These are phyloP conservation scores for Naumovozyma dairenensis DNA, from an alignment of 805 yeast species.

Conservation along the genomic window DNA sequence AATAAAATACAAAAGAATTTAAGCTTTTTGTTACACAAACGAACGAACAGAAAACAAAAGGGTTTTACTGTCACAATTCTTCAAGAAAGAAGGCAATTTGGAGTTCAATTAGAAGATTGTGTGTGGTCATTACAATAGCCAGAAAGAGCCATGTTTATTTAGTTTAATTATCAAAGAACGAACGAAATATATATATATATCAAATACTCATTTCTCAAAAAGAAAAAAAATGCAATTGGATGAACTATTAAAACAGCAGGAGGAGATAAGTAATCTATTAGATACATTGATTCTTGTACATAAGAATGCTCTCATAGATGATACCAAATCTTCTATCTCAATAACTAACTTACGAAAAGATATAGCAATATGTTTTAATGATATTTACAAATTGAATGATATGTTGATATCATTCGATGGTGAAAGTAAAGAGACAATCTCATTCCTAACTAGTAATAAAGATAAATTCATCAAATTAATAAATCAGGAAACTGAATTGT, in stretches of 20 bases:
- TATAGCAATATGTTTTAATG: constrained; percentile 22
- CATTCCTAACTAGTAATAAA: constrained; percentile 6
- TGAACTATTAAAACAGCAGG: constrained; percentile 17
- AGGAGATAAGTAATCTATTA: constrained; percentile 16
- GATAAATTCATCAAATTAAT: constrained; percentile 8
- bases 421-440: constrained; percentile 16
- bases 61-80: no score
- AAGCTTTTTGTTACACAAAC: no score
- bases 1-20: no score
- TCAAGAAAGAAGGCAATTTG: no score
- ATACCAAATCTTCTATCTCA: constrained; percentile 7
- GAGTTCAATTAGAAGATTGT: no score
- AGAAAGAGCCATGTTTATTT: no score
- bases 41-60: no score
- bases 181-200: no score
- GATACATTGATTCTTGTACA: constrained; percentile 15
- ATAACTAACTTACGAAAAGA: constrained; percentile 19
- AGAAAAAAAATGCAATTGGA: constrained; percentile 9
- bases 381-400: constrained; percentile 18
- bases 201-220: no score
- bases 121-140: no score
- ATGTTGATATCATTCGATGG: constrained; percentile 21
- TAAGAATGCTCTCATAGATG: constrained; percentile 13
- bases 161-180: no score
- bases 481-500: constrained; percentile 6